Base-by-base conservation (phyloP, 2,329 filamentous ascomycete genomes). In the Pyricularia grisea region DNA sequence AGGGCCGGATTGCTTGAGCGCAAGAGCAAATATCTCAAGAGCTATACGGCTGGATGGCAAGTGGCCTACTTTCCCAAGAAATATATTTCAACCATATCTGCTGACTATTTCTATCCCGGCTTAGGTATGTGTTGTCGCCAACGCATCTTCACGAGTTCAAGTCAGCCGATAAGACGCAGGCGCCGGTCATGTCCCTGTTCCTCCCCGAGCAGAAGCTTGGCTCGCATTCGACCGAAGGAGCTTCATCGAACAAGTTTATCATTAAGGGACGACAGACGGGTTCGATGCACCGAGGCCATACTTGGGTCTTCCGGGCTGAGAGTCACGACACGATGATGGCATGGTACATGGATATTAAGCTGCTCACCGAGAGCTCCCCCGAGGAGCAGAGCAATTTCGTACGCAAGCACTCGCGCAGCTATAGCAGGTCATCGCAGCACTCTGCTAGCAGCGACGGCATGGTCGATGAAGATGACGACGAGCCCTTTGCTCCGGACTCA, bases 81-180 rank as follows among this genome's bases (percentile, higher is more conserved):
- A 83, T 80, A 90, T 82, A 28, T 58, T 50, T n/a, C 42, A 36
- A 14, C 12, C 33, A 50, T 50, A 50, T 50, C 42, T 50, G 17
- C 65, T 76, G 63, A n/a, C 27, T 20, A 50, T 6, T 50, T 64
- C 76, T 27, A n/a, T 77, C 71, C 77, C 70, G 36, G 42, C 36
- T 10, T 73, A 95, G 92, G 92, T 97, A 97, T 79, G 93, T 98
- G 66, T 83, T 99, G 73, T 97, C 95, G 74, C 92, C 95, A 20
- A 98, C 95, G 69, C 95, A 99, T 80, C 86, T 99, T 27, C 95
- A 99, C 81, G 95, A 99, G 80, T 99, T 98, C 86, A 97, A 97
- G 78, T 97, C 93, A n/a, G 93, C 93, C 73, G 94, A 98, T 80
- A 94, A 94, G 78, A 91, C 87, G 70, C 92, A 95, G 79, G 90